Evolutionary conservation across 495 filamentous ascomycete genomes (phyloP).

Genomic region (Lophiotrema nucula): DNA sequence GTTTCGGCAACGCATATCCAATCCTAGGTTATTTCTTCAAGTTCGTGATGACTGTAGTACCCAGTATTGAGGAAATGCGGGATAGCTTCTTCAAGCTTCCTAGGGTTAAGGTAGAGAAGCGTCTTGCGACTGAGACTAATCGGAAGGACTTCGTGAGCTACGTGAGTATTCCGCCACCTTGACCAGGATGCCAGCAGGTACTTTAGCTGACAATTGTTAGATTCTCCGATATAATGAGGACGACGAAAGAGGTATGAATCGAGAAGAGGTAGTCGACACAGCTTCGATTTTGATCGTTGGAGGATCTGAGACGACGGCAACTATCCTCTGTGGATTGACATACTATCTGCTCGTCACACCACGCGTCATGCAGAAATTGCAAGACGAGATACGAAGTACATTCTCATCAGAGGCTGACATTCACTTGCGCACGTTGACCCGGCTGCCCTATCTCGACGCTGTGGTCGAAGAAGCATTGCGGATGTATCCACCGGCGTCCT

Average conservation of each 20-base stretch:
- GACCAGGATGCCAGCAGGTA: too few relatives aligned
- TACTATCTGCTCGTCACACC: conserved; percentile 51
- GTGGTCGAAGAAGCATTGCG: conserved; percentile 36
- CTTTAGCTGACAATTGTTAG: too few relatives aligned
- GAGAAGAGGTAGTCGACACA: conserved; percentile 10
- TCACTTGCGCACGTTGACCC: conserved; percentile 40
- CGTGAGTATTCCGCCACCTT: neutral
- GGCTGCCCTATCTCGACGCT: conserved; percentile 31
- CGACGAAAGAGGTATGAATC: conserved; percentile 4
- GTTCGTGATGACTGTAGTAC: neutral
- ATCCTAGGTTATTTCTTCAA: conserved; percentile 1
- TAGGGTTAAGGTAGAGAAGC: conserved; percentile 5
- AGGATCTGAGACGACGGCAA: conserved; percentile 59
- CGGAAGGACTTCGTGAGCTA: conserved; percentile 23
- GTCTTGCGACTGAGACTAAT: conserved; percentile 7
- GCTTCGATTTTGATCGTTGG: conserved; percentile 43
- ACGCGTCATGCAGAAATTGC: conserved; percentile 39
- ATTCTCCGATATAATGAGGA: too few relatives aligned
- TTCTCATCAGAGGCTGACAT: conserved; percentile 48
- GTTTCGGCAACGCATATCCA: conserved; percentile 4
- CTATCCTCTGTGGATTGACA: conserved; percentile 47
- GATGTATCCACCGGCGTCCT: conserved; percentile 27
- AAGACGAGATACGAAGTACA: conserved; percentile 46
- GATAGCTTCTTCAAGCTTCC: neutral
- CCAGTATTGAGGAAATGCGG: neutral